Evolutionary conservation across 2,329 filamentous ascomycete species (phyloP), one percentile per base, ranked within the genome.

Genomic region (Seiridium unicorne): DNA sequence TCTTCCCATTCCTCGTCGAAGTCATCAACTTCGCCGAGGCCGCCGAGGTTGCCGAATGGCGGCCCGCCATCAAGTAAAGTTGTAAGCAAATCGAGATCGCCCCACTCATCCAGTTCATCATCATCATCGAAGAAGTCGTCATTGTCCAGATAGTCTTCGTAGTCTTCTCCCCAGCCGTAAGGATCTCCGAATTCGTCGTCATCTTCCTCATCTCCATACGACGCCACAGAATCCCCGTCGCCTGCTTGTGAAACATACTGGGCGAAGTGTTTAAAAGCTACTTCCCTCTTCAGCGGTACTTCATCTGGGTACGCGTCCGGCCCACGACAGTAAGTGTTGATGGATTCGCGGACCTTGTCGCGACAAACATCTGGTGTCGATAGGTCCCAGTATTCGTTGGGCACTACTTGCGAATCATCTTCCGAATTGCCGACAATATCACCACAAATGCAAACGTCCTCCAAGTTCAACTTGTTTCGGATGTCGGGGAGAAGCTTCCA

Each of bases 401-500:
- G 49, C 11, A 31, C 31, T 5, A 57, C 54, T 26, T 38, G 62
- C 18, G 55, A 56, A 36, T 57, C 35, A 31, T 58, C 56, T 32
- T 53, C 49, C n/a, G 49, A 35, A 9, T 48, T 31, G 1, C 68
- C 68, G 5, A 59, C 59, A 7, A 70, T 49, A 34, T 64, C 59
- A 18, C 66, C 68, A 51, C 66, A 69, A 34, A 71, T 66, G 48
- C 66, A 68, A 11, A 64, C 67, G 1, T 66, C 58, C 8, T 64
- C 60, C 13, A 71, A 56, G 51, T 55, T 32, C 40, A 70, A 57
- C 13, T 60, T 63, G 18, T 57, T 64, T 47, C 67, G 60, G 11
- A 70, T 67, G 44, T 66, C 63, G 3, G 65, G 66, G 40, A 71
- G 61, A 35, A 71, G 61, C 32, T 62, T 58, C 36, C 44, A 55